A percentile compares a stretch with the other conserved stretches of the same genome.
These are phyloP conservation scores for Kodamaea derodonti DNA, from an alignment of 1,139 yeast genomes.

Conservation along the genomic window DNA sequence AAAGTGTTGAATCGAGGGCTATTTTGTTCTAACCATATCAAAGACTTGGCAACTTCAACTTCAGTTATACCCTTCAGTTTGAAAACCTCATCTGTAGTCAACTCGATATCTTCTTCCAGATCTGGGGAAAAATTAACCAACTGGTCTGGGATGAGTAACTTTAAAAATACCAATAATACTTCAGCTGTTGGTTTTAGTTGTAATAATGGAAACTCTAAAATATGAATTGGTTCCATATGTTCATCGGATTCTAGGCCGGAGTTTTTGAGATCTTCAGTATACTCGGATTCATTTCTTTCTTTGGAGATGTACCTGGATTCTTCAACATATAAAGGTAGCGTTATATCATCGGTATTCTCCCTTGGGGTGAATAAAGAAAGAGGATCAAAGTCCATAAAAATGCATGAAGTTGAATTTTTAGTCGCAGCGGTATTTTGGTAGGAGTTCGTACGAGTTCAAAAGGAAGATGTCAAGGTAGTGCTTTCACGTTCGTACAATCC, in stretches of 20 bases:
- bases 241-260: constrained; percentile 22
- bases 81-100: constrained; percentile 15
- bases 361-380: constrained; percentile 36
- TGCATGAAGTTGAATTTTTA: too few species aligned
- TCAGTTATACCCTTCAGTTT: constrained; percentile 22
- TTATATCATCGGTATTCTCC: not conserved
- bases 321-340: not conserved
- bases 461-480: too few species aligned
- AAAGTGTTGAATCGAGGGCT: constrained; percentile 32
- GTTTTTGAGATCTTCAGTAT: not conserved
- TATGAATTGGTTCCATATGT: constrained; percentile 42
- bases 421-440: too few species aligned
- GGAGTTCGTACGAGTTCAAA: too few species aligned
- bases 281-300: not conserved
- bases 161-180: constrained; percentile 44
- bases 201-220: constrained; percentile 63
- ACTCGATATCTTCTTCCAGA: constrained; percentile 9
- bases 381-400: constrained; percentile 46
- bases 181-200: constrained; percentile 45
- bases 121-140: constrained; percentile 52
- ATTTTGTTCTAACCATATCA: constrained; percentile 38
- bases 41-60: constrained; percentile 19
- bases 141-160: constrained; percentile 48
- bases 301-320: not conserved
- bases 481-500: too few species aligned